A percentile compares a stretch with the other conserved stretches of the same genome.
Evolutionary conservation across 2,329 filamentous ascomycete genomes (phyloP).

Genomic region (Blastomyces silverae): DNA sequence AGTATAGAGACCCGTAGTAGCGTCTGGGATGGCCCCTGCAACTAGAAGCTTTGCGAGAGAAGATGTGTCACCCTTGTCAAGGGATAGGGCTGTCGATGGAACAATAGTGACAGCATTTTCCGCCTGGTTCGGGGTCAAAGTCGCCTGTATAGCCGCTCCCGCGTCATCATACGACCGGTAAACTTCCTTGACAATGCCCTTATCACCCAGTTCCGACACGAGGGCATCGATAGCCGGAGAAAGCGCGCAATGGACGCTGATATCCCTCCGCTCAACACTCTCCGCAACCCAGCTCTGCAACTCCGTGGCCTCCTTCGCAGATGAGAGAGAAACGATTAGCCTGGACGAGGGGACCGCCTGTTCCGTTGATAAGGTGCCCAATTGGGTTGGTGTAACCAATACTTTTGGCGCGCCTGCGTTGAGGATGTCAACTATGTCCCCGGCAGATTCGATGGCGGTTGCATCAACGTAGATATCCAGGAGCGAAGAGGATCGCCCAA

Average conservation of each 20-base stretch:
- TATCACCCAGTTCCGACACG: conserved; percentile 33
- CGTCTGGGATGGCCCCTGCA: conserved; percentile 70
- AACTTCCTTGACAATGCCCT: conserved; percentile 34
- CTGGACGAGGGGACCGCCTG: conserved; percentile 50
- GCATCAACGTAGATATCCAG: conserved; percentile 69
- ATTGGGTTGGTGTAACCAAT: conserved; percentile 67
- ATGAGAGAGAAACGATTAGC: conserved; percentile 49
- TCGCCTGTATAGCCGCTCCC: conserved; percentile 40
- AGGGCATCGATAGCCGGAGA: conserved; percentile 28
- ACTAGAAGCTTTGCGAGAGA: conserved; percentile 66
- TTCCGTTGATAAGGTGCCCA: conserved; percentile 50
- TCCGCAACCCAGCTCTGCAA: conserved; percentile 38
- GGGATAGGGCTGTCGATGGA: conserved; percentile 62
- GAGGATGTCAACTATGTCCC: conserved; percentile 72
- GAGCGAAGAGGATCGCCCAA: conserved; percentile 51
- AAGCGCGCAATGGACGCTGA: conserved; percentile 29
- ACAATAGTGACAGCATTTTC: conserved; percentile 63
- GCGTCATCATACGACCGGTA: conserved; percentile 32
- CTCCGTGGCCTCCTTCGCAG: conserved; percentile 34
- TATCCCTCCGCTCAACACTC: conserved; percentile 30
- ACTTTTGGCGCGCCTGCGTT: conserved; percentile 79
- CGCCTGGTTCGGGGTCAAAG: conserved; percentile 44
- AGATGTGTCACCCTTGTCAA: conserved; percentile 52
- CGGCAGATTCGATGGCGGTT: conserved; percentile 57
- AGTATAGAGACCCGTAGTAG: conserved; percentile 73